These are phyloP conservation scores for Zygoascus bituminiphila DNA, from an alignment of 805 yeast species.

Conservation along the genomic window DNA sequence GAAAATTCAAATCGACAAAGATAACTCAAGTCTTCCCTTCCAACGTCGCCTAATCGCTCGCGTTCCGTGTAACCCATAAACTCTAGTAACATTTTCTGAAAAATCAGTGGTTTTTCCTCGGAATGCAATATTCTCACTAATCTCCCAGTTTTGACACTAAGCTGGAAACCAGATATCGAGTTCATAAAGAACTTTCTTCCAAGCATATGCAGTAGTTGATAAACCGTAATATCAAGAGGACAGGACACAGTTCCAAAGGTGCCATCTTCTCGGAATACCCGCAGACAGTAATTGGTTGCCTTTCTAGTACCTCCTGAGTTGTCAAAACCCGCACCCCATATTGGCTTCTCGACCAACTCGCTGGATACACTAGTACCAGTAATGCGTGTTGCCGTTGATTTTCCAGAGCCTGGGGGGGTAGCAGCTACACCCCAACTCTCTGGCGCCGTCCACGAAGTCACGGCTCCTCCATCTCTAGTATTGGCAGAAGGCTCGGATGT, in stretches of 20 bases:
- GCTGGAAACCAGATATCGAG: constrained; percentile 61
- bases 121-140: constrained; percentile 63
- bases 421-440: constrained; percentile 22
- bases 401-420: not conserved
- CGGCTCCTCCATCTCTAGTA: constrained; percentile 8
- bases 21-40: constrained; percentile 75
- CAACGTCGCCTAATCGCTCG: constrained; percentile 72
- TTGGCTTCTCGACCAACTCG: not conserved
- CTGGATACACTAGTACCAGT: constrained; percentile 6
- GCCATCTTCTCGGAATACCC: constrained; percentile 77
- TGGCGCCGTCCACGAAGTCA: constrained; percentile 21
- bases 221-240: constrained; percentile 66
- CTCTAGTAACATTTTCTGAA: constrained; percentile 64
- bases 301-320: constrained; percentile 6
- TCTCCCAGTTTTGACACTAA: constrained; percentile 69
- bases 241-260: constrained; percentile 79
- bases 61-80: constrained; percentile 70
- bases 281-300: constrained; percentile 32
- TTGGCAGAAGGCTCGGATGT: not conserved
- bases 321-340: constrained; percentile 21
- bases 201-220: constrained; percentile 60
- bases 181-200: constrained; percentile 73
- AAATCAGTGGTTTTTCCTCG: constrained; percentile 66
- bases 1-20: constrained; percentile 73
- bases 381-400: constrained; percentile 4